A percentile compares a stretch with the other conserved stretches of the same genome.
phyloP scores from a whole-genome alignment of 371 early-diverging fungal species.

The Mortierella sp. region DNA sequence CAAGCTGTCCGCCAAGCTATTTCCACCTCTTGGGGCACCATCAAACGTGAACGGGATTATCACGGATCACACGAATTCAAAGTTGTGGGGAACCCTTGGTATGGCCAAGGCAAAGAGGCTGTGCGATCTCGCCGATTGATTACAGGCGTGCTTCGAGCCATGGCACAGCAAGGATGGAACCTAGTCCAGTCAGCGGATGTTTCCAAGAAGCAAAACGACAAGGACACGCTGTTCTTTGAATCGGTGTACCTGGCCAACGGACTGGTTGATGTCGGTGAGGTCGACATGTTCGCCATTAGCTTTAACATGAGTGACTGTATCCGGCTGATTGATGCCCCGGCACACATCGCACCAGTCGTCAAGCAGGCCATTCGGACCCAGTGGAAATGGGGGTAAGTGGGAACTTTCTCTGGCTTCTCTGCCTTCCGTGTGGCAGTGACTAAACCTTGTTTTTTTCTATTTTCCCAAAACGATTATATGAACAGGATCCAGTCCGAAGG shows the following conservation, averaged over 20 bases:
- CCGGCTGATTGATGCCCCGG: slow-evolving; percentile 36
- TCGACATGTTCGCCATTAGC: slow-evolving; percentile 35
- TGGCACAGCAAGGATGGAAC: slow-evolving; percentile 36
- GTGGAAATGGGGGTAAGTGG: slow-evolving; percentile 19
- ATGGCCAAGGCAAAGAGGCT: slow-evolving; percentile 8
- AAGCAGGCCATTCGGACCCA: slow-evolving; percentile 14
- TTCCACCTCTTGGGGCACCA: slow-evolving; percentile 17
- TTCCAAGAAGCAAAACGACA: slow-evolving; percentile 19
- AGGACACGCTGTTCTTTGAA: slow-evolving; percentile 44
- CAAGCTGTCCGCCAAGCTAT: slow-evolving; percentile 19
- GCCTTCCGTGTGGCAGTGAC: background rate
- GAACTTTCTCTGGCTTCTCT: background rate
- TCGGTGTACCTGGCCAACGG: background rate
- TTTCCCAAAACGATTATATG: no score
- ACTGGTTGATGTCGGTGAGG: background rate
- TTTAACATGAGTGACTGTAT: slow-evolving; percentile 33
- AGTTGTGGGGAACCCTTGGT: slow-evolving; percentile 45
- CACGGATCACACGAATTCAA: slow-evolving; percentile 36
- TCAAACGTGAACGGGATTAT: slow-evolving; percentile 21
- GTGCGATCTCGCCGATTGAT: slow-evolving; percentile 23
- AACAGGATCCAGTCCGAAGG: slow-evolving; percentile 19
- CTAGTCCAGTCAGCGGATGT: slow-evolving; percentile 39
- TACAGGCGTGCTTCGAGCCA: slow-evolving; percentile 12
- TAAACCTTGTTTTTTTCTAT: background rate
- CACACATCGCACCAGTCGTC: slow-evolving; percentile 8